Evolutionary conservation across 352 stramenopile genomes (phyloP).

Genomic region (Phytophthora cryptogea): DNA sequence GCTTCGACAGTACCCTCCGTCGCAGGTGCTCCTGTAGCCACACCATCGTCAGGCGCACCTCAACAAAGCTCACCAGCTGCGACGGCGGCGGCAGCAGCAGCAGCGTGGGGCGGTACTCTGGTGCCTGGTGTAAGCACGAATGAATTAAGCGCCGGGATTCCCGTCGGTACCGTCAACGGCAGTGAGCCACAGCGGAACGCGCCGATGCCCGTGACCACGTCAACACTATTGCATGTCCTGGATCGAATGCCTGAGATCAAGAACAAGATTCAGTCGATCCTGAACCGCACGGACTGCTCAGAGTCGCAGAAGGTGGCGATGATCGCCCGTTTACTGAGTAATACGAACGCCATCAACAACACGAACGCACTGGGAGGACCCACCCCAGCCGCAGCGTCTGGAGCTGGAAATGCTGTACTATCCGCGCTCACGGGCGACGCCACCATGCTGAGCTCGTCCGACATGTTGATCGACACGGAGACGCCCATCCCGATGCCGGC

Average conservation of each 20-base stretch:
- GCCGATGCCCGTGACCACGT: slow-evolving; percentile 76
- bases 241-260: slow-evolving; percentile 91
- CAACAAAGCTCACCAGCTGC: slow-evolving; percentile 10
- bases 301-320: slow-evolving; percentile 89
- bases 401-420: slow-evolving; percentile 26
- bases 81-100: slow-evolving; percentile 4
- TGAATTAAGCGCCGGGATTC: slow-evolving; percentile 10
- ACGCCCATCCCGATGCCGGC: slow-evolving; percentile 56
- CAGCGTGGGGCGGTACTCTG: slow-evolving; percentile 39
- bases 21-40: slow-evolving; percentile 12
- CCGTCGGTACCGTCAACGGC: slow-evolving; percentile 10
- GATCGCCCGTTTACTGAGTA: slow-evolving; percentile 85
- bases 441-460: slow-evolving; percentile 36
- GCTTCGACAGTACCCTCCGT: slow-evolving; percentile 19
- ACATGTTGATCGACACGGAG: slow-evolving; percentile 50
- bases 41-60: slow-evolving; percentile 9
- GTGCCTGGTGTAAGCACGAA: slow-evolving; percentile 29
- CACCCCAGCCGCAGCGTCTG: slow-evolving; percentile 1
- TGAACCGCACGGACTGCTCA: slow-evolving; percentile 85
- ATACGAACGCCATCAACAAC: slow-evolving; percentile 80
- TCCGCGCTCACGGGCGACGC: slow-evolving; percentile 34
- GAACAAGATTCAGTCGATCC: slow-evolving; percentile 89
- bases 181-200: slow-evolving; percentile 25
- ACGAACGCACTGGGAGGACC: slow-evolving; percentile 29
- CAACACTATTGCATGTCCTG: slow-evolving; percentile 77